Evolutionary conservation across 345 rosid species (phyloP).

Genomic region (Eucalyptus viminalis): DNA sequence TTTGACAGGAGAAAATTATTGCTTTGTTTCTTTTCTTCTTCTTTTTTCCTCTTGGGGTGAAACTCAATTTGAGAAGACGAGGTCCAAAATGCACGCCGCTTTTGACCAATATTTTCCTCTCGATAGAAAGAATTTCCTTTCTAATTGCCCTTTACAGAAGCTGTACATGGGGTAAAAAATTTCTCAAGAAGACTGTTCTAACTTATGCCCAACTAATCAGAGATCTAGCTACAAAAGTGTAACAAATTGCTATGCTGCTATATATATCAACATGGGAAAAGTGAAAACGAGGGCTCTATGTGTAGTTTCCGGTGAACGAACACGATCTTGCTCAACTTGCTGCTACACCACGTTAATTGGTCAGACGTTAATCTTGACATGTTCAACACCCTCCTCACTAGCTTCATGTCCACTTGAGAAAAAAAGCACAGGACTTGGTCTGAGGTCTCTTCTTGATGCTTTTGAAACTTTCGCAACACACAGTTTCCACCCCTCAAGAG

Average conservation of each 20-base stretch:
- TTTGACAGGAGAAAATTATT: neutral
- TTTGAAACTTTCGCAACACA: slow-evolving; percentile 33
- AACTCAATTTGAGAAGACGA: neutral
- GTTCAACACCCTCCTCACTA: slow-evolving; percentile 73
- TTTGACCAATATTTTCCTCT: neutral
- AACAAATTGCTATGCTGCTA: neutral
- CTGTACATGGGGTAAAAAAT: neutral
- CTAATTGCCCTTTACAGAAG: neutral
- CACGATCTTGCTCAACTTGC: slow-evolving; percentile 46
- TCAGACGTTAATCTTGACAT: slow-evolving; percentile 71
- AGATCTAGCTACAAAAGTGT: neutral
- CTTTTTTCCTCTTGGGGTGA: neutral
- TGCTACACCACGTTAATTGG: slow-evolving; percentile 71
- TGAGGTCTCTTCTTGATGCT: slow-evolving; percentile 22
- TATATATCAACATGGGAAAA: slow-evolving; percentile 40
- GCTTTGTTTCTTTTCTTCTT: neutral
- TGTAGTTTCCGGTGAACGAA: slow-evolving; percentile 57
- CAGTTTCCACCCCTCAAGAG: slow-evolving; percentile 39
- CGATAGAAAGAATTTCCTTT: neutral
- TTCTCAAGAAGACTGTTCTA: neutral
- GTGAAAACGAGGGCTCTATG: slow-evolving; percentile 69
- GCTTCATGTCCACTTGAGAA: slow-evolving; percentile 84
- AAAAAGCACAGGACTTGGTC: slow-evolving; percentile 70
- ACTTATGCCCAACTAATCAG: neutral
- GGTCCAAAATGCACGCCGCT: neutral